Evolutionary conservation across 352 stramenopile species (phyloP).

Genomic region (Thraustochytrium sp.): DNA sequence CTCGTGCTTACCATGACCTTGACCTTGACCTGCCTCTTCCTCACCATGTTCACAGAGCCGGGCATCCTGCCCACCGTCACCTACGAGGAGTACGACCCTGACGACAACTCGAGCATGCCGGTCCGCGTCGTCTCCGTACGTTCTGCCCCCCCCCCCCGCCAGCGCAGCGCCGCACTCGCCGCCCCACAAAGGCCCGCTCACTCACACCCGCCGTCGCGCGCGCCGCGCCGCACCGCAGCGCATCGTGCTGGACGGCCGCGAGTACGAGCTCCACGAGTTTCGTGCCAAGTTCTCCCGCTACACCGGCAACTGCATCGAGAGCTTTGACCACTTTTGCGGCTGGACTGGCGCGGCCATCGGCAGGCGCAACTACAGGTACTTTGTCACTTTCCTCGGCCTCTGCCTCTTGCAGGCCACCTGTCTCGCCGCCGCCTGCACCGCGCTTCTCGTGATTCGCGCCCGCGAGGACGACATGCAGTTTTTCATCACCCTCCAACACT

Average conservation of each 20-base stretch:
- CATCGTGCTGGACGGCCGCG: constrained; percentile 24
- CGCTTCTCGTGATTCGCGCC: not conserved
- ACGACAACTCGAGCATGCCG: not conserved
- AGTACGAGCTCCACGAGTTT: constrained; percentile 36
- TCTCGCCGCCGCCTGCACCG: not conserved
- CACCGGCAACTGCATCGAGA: constrained; percentile 68
- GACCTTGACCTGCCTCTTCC: not conserved
- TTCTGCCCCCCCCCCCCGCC: not conserved
- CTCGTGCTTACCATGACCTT: not conserved
- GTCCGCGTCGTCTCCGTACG: constrained; percentile 18
- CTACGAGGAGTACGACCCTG: constrained; percentile 25
- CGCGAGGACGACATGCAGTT: not conserved
- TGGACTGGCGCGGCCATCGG: constrained; percentile 71
- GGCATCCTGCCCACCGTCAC: constrained; percentile 31
- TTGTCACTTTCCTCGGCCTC: constrained; percentile 52
- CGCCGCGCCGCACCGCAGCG: not conserved
- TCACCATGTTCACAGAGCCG: constrained; percentile 34
- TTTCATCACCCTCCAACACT: not conserved
- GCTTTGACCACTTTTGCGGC: constrained; percentile 77
- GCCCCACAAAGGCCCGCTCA: no score
- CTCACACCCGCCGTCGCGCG: no score
- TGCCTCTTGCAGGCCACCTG: not conserved
- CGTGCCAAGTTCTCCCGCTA: constrained; percentile 9
- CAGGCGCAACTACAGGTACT: constrained; percentile 73
- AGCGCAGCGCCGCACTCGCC: no score